A percentile compares a stretch with the other conserved stretches of the same genome.
Evolutionary conservation across 257 asterid species (phyloP).

Genomic region (Solanum peruvianum): DNA sequence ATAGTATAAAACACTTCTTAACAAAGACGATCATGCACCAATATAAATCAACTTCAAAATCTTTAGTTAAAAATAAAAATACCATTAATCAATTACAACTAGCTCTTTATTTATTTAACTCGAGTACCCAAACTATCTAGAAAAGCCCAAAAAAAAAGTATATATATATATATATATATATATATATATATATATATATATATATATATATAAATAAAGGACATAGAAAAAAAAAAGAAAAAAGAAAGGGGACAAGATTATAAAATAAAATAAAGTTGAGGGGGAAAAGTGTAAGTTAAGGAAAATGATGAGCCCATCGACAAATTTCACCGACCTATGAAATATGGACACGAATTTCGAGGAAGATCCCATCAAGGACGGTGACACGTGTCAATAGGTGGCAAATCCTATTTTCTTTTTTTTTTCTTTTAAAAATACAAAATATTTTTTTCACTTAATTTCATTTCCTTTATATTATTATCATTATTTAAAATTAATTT

Average conservation of each 20-base stretch:
- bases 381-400: not conserved
- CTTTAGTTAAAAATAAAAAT: too few relatives aligned
- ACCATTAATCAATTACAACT: not conserved
- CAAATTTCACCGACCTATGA: not conserved
- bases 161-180: too few relatives aligned
- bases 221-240: not conserved
- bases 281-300: not conserved
- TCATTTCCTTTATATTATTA: not conserved
- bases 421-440: not conserved
- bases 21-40: not conserved
- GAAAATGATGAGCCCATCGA: not conserved
- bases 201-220: too few relatives aligned
- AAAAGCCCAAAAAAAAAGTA: not conserved
- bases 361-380: not conserved
- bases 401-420: not conserved
- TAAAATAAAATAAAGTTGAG: not conserved
- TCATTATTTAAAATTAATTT: too few relatives aligned
- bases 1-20: fast-evolving
- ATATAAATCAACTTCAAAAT: not conserved
- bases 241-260: not conserved
- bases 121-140: not conserved
- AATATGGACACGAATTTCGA: not conserved
- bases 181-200: too few relatives aligned
- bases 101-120: not conserved
- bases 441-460: not conserved